Evolutionary conservation across 768 basidiomycete species (phyloP), one percentile per base, ranked within the genome.

Genomic region (Suillus decipiens): DNA sequence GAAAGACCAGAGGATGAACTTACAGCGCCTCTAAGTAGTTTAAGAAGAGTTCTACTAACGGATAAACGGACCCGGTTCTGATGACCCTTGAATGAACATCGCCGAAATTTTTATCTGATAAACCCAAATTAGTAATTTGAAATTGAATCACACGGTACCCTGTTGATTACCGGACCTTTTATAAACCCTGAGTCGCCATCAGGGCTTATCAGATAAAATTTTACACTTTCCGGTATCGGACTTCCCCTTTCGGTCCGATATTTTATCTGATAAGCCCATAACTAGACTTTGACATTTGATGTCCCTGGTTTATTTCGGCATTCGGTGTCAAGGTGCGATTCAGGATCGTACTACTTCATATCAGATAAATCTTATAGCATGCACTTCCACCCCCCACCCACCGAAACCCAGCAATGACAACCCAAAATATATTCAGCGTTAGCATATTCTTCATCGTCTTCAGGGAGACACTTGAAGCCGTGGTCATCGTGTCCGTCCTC

Each of bases 361-460:
- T 56, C 55, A 56, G 55, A 56, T 56, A 56, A 55, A 56, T 15
- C 19, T 4, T 5, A 19, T 19, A 8, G 1, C 10, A 37, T 37
- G 22, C 22, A 14, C 15, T 2, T n/a, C 0, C 17, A 51, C 9
- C 36, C 24, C 24, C 55, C 33, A 6, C 28, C 28, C 28, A 28
- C n/a, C n/a, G 12, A 6, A 53, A 14, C n/a, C 3, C 33, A 33
- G 55, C 63, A 61, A 93, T 94, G 92, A 79, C 83, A 19, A 3
- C 59, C 14, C 83, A 83, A 65, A 84, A 87, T 71, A 78, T 95
- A 61, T 97, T 97, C 78, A 92, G 91, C 63, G 84, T 96, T 61
- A 88, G 94, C 71, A 94, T 98, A 68, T 97, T 95, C 82, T 95
- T 98, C 84, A 95, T 97, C 78, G 88, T 96, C 78, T 95, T 96